These are phyloP conservation scores for Mucor velutinosus DNA, from an alignment of 371 early-diverging fungal species.

Conservation along the genomic window DNA sequence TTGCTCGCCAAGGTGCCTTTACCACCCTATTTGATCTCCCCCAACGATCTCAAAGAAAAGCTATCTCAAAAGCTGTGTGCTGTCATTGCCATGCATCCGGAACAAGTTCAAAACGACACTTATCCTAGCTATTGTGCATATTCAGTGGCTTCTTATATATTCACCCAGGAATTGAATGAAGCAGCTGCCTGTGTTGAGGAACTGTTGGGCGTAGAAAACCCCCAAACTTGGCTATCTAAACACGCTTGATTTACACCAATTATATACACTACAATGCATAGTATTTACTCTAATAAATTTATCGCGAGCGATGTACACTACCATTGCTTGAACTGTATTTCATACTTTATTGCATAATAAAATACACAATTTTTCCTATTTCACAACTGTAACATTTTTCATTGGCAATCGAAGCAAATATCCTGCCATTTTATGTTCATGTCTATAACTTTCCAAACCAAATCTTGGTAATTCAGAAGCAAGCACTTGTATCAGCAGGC, in stretches of 20 bases:
- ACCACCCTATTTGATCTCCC: conserved; percentile 43
- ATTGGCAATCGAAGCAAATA: too few species aligned
- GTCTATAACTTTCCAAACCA: too few species aligned
- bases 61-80: conserved; percentile 18
- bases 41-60: conserved; percentile 22
- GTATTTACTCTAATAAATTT: too few species aligned
- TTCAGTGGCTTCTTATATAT: conserved; percentile 26
- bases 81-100: conserved; percentile 10
- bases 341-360: too few species aligned
- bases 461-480: too few species aligned
- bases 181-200: conserved; percentile 30
- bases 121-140: conserved; percentile 37
- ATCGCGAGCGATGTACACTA: too few species aligned
- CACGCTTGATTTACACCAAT: background rate
- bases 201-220: conserved; percentile 41
- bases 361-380: too few species aligned
- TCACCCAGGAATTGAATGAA: conserved; percentile 30
- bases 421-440: too few species aligned
- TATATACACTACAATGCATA: too few species aligned
- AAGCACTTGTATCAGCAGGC: too few species aligned
- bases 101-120: conserved; percentile 28
- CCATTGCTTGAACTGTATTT: too few species aligned
- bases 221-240: conserved; percentile 31
- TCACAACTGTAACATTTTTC: too few species aligned
- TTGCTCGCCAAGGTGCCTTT: conserved; percentile 43